These are phyloP conservation scores for Epipyxis sp. DNA, from an alignment of 108 stramenopile genomes.

Conservation along the genomic window DNA sequence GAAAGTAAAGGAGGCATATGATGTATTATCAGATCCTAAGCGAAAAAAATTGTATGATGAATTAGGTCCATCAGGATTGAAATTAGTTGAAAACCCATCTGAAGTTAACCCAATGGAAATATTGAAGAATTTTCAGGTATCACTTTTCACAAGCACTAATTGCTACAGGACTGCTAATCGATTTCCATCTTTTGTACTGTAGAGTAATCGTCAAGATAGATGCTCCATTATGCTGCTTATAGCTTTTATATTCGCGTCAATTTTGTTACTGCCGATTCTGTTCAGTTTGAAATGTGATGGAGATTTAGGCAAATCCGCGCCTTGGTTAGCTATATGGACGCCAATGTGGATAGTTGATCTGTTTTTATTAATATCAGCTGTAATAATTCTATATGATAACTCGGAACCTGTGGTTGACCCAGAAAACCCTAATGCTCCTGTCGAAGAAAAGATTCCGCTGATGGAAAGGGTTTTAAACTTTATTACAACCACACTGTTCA, in stretches of 20 bases:
- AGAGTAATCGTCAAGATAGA: conserved; percentile 8
- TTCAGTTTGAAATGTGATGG: conserved; percentile 23
- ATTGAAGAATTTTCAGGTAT: conserved; percentile 23
- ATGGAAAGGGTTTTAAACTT: neutral
- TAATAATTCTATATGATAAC: neutral
- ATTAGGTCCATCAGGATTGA: conserved; percentile 1
- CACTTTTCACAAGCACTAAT: too few relatives aligned
- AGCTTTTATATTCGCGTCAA: neutral
- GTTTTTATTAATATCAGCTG: neutral
- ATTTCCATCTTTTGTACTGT: too few relatives aligned
- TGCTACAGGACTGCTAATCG: too few relatives aligned
- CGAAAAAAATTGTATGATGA: conserved; percentile 6
- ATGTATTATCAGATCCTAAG: conserved; percentile 23
- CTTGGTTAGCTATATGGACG: conserved; percentile 27
- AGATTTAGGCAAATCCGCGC: conserved; percentile 1
- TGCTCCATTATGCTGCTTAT: neutral
- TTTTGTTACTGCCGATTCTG: conserved; percentile 25
- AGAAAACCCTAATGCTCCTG: neutral
- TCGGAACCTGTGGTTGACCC: neutral
- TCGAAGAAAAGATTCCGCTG: neutral
- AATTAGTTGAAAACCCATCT: neutral
- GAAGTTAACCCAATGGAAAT: conserved; percentile 25
- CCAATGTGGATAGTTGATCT: conserved; percentile 31
- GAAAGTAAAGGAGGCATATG: conserved; percentile 30
- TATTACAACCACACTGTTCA: neutral